phyloP scores from a whole-genome alignment of 2,329 filamentous ascomycete genomes.

The Colletotrichum gloeosporioides region DNA sequence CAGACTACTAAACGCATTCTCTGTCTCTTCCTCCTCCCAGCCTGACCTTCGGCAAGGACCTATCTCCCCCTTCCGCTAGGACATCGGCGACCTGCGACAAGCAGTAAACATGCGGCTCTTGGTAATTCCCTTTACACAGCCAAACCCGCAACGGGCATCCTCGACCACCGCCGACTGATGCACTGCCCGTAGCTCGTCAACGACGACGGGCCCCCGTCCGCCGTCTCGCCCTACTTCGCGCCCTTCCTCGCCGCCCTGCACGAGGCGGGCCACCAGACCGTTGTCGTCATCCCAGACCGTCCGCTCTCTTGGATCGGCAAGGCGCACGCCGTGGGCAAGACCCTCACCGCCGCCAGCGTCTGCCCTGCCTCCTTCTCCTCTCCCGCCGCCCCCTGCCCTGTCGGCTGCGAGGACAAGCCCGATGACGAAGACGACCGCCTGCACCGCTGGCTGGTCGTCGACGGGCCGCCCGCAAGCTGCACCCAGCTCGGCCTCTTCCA shows the following conservation, averaged over 20 bases:
- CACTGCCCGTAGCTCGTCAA: conserved; percentile 42
- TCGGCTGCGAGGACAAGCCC: conserved; percentile 38
- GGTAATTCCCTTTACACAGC: conserved; percentile 1
- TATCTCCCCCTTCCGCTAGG: background rate
- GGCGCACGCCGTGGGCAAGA: conserved; percentile 74
- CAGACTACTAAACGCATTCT: background rate
- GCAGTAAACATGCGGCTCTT: conserved; percentile 16
- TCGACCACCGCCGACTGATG: background rate
- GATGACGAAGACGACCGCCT: conserved; percentile 37
- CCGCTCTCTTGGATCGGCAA: conserved; percentile 81
- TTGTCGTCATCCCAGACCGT: conserved; percentile 71
- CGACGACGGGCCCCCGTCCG: conserved; percentile 65
- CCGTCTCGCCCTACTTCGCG: conserved; percentile 64
- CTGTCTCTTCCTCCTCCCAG: background rate
- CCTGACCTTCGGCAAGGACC: background rate
- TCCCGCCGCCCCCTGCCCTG: background rate
- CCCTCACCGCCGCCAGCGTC: conserved; percentile 44
- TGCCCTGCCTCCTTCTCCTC: conserved; percentile 15
- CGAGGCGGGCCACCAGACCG: conserved; percentile 68
- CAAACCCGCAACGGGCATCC: background rate
- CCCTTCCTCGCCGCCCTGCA: conserved; percentile 58
- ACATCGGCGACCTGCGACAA: conserved; percentile 3
- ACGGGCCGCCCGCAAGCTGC: conserved; percentile 65
- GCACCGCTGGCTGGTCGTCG: conserved; percentile 62
- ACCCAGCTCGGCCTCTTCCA: conserved; percentile 66